Percentiles rank a stretch among this genome's conserved stretches.
phyloP scores from a whole-genome alignment of 306 rosid genomes.

The Vicia faba region DNA sequence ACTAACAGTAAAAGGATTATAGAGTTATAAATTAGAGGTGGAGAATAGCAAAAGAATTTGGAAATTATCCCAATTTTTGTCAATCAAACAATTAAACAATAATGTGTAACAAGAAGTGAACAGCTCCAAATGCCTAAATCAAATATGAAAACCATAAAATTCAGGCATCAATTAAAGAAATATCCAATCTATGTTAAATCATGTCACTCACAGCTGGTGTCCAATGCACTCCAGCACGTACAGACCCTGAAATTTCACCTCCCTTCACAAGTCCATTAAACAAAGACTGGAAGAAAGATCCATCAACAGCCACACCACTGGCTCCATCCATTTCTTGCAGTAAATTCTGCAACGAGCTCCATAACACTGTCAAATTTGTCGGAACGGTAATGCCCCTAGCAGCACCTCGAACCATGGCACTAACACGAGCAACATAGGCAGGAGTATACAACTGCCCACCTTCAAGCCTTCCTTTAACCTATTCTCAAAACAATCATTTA shows the following conservation, averaged over 20 bases:
- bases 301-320: conserved; percentile 81
- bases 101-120: conserved; percentile 3
- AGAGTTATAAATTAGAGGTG: conserved; percentile 14
- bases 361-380: conserved; percentile 66
- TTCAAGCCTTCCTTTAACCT: conserved; percentile 99
- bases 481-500: conserved; percentile 30
- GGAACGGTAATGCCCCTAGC: conserved; percentile 81
- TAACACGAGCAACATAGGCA: conserved; percentile 88
- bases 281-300: conserved; percentile 86
- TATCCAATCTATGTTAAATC: conserved; percentile 24
- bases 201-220: conserved; percentile 84
- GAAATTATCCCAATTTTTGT: conserved; percentile 6
- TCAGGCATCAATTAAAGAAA: conserved; percentile 7
- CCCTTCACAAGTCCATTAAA: conserved; percentile 85
- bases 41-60: conserved; percentile 2
- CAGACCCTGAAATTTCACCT: conserved; percentile 77
- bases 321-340: conserved; percentile 86
- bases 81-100: conserved; percentile 24
- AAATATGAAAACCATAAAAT: conserved; percentile 30
- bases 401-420: conserved; percentile 96
- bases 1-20: conserved; percentile 19
- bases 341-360: conserved; percentile 85
- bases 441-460: conserved; percentile 97
- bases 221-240: conserved; percentile 98
- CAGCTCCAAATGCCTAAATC: conserved; percentile 21